phyloP scores from a whole-genome alignment of 192 early-diverging fungal genomes.

The Coemansia sp. region DNA sequence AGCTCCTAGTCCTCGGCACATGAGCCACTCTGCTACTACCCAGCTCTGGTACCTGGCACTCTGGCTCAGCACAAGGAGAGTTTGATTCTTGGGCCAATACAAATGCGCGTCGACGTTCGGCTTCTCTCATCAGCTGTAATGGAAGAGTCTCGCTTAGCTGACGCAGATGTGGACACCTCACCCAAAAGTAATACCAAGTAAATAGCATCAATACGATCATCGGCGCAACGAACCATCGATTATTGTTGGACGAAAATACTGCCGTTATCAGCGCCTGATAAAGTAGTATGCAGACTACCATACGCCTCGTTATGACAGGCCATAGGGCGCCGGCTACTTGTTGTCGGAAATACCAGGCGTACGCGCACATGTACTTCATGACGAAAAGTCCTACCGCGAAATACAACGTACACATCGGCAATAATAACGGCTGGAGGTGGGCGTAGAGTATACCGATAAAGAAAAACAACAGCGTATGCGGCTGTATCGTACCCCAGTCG shows the following conservation, averaged over 20 bases:
- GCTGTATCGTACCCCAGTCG: too few relatives aligned
- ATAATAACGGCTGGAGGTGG: conserved; percentile 69
- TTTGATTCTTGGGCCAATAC: conserved; percentile 15
- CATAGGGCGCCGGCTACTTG: conserved; percentile 70
- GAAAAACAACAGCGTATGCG: conserved; percentile 72
- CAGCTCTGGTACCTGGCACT: neutral
- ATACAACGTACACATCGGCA: conserved; percentile 72
- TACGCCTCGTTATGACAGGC: conserved; percentile 71
- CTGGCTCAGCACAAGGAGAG: neutral
- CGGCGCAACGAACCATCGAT: conserved; percentile 54
- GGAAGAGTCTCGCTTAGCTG: conserved; percentile 37
- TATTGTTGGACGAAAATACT: conserved; percentile 62
- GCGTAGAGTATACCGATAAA: conserved; percentile 78
- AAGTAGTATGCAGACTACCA: conserved; percentile 66
- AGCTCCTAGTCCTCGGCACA: conserved; percentile 8
- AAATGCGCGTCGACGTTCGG: conserved; percentile 41
- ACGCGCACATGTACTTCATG: conserved; percentile 79
- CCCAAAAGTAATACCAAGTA: conserved; percentile 53
- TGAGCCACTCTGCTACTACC: neutral
- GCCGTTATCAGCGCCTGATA: conserved; percentile 70
- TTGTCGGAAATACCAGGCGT: conserved; percentile 76
- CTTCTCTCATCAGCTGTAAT: conserved; percentile 53
- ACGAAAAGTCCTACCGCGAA: conserved; percentile 67
- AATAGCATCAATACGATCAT: conserved; percentile 52
- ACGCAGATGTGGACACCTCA: conserved; percentile 29